Evolutionary conservation across 2,329 filamentous ascomycete genomes (phyloP).

Genomic region (Colletotrichum sp.): DNA sequence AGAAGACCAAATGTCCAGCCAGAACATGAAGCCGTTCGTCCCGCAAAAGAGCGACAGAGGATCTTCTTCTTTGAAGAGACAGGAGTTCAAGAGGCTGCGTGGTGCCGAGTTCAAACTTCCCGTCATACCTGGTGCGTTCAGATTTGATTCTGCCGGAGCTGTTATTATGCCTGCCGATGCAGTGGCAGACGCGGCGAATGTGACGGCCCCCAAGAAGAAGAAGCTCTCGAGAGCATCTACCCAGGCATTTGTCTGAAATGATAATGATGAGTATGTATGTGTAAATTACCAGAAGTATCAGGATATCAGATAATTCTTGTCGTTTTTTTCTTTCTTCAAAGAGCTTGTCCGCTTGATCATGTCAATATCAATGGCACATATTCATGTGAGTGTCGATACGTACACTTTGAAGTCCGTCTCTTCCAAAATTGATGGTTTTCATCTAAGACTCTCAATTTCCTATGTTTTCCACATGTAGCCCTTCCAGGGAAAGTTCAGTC

Average conservation of each 20-base stretch:
- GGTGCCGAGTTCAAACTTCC: neutral
- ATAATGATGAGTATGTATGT: neutral
- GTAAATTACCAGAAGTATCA: neutral
- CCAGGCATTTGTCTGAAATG: neutral
- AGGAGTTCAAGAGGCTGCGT: neutral
- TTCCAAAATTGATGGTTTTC: neutral
- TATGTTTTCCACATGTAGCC: neutral
- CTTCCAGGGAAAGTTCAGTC: neutral
- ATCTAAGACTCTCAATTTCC: neutral
- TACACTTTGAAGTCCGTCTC: neutral
- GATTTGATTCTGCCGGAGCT: neutral
- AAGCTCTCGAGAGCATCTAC: neutral
- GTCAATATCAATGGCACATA: neutral
- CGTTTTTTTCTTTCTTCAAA: neutral
- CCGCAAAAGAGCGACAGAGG: neutral
- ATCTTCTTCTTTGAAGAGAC: neutral
- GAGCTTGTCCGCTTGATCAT: neutral
- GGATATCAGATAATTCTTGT: neutral
- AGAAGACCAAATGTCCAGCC: neutral
- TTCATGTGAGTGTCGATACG: neutral
- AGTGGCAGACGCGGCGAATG: neutral
- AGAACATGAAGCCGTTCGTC: neutral
- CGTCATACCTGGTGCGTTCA: neutral
- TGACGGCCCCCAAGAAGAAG: neutral
- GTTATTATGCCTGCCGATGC: neutral